Evolutionary conservation across 768 basidiomycete genomes (phyloP), one percentile per base, ranked within the genome.

Genomic region (Scleroderma bovista): DNA sequence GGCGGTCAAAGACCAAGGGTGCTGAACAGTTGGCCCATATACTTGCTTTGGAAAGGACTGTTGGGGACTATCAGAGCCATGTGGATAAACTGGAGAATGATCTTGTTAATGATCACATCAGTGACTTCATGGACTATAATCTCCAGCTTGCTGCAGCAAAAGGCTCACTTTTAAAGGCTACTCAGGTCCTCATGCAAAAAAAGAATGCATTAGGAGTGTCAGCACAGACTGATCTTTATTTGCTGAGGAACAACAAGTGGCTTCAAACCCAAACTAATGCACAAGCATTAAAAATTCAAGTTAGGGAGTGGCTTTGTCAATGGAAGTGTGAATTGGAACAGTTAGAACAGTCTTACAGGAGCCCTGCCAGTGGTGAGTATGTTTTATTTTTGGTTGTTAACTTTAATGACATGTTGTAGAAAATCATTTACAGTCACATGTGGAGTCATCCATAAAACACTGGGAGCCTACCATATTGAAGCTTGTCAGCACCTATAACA

Each of bases 401-500:
- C 9, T 43, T 16, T 15, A 51, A n/a, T 33, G 12, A 16, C 16
- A 39, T 34, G 34, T 22, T 38, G 23, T 47, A 65, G 65, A 65
- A 13, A 20, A 55, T 6, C 65, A 67, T 23, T 32, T 70, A 6
- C 50, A 58, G 11, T 46, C 45, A 8, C 65, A 70, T 53, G 63
- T 62, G 11, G 48, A 64, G 26, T 19, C 55, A n/a, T 53, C 60
- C 3, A 51, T 68, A 2, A 58, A 60, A 17, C 40, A 55, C 3
- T 55, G 64, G 10, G 63, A 70, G 17, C 65, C 64, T 10, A 55
- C 55, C 2, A 67, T 69, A 23, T 37, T 49, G 8, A 47, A 52
- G 10, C 43, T 65, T 3, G 65, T 57, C 6, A 46, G 26, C 1
- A 54, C 58, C 6, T 69, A 67, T 52, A 72, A 70, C 49, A 57